Evolutionary conservation across 2,329 filamentous ascomycete genomes (phyloP), one percentile per base, ranked within the genome.

Genomic region (Aspergillus novoparasiticus): DNA sequence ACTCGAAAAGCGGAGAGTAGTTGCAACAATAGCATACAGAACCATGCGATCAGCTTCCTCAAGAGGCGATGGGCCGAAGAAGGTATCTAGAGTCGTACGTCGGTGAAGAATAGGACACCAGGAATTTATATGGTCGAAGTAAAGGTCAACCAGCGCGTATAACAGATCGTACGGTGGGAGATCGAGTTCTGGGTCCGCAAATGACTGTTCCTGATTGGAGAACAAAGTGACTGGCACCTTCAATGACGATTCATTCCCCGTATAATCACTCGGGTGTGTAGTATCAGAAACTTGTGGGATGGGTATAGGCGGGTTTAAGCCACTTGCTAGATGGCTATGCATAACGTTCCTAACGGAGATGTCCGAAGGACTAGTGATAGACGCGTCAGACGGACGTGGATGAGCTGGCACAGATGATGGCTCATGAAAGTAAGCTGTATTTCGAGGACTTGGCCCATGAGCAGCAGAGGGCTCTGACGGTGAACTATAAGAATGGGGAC

Each of bases 91-190:
- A 0, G 93, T 96, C 4, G 90, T 89, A 72, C 91, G 89, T 26
- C 92, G 87, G 77, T 97, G 92, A n/a, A 97, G 82, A 28, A 97
- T 95, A 0, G 94, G 93, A 74, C 93, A 96, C 90, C 90, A 93
- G 0, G 89, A 90, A 71, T 93, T 92, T 74, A 93, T 87, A 71
- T 93, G 88, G 66, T 92, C 91, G 72, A 93, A 93, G 73, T 92
- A 93, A 0, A 93, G 82, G 69, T 93, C 90, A 8, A 90, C 89
- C 12, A 93, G 78, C 2, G 88, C 85, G 70, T 92, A 93, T 0
- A 93, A 79, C 6, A 93, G 79, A 72, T 92, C 90, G 69, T 92
- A 92, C 1, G 90, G 90, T 1, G 90, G 90, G 32, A 93, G 84
- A 62, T 91, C 89, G 57, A 89, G 85, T 69, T 91, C 89, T 3